Base-by-base conservation (phyloP, 2,329 filamentous ascomycete genomes). In the Ophiocordyceps robertsii region DNA sequence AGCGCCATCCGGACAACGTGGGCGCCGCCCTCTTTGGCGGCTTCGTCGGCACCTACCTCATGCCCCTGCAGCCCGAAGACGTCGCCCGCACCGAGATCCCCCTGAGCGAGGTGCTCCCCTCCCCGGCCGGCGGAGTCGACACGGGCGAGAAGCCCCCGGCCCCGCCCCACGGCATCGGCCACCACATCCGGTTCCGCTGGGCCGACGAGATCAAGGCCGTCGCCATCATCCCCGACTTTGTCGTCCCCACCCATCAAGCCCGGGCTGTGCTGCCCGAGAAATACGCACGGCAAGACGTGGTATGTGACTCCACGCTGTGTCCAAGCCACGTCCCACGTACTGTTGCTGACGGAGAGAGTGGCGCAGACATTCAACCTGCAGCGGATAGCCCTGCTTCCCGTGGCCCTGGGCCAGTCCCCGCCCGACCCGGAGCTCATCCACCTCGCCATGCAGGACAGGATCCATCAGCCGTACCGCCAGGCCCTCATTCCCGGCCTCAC, bases 381-480 rank as follows among this genome's bases (percentile, higher is more conserved):
- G 66, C 77, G 92, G 50, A 86, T 95, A 60, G 89, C 90, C 3
- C 74, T 98, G 40, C 75, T 98, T 12, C 89, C 90, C 29, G 86
- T 88, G 11, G 89, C 89, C 1, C 73, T 98, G 38, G 88, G 89
- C 49, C 82, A 87, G 60, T 90, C 84, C 8, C 90, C 92, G 10
- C 90, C 89, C 2, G 84, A 95, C 57, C 82, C 92, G 19, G 82
- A 93, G 54, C 82, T 94, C 63, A 98, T 98, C 60, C 93, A 93
- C 67, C 80, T 93, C 39, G 90, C 89, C 38, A 98, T 98, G 92
- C 92, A 96, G 66, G 92, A 98, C 69, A 94, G 89, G 65, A 79
- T 98, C 47, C 92, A 98, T 67, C 92, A 98, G 64, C 92, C 88
- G 37, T 96, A 98, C 68, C 82, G 92, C 42, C 82, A 92, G 64